These are phyloP conservation scores for Neurospora discreta DNA, from an alignment of 495 filamentous ascomycete species.

Conservation along the genomic window DNA sequence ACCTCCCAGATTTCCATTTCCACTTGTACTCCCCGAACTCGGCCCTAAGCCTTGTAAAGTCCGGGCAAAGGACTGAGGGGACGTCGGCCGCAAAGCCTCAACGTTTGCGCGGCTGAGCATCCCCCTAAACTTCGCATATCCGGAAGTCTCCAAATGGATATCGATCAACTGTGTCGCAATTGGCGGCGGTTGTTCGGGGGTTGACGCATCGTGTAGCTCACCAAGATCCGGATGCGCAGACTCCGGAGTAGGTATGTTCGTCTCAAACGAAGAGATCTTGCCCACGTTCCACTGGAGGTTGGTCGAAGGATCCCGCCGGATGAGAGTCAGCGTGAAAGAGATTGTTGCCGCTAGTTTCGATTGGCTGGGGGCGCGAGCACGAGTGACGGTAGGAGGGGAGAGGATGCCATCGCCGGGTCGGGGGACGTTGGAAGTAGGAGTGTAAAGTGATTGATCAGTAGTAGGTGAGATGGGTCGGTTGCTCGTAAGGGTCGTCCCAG, in stretches of 20 bases:
- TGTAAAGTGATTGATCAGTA: not conserved
- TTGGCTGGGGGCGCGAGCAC: constrained; percentile 3
- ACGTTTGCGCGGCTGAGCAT: constrained; percentile 28
- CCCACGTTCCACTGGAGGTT: constrained; percentile 86
- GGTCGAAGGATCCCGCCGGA: constrained; percentile 73
- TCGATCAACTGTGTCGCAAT: constrained; percentile 27
- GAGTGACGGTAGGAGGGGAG: constrained; percentile 11
- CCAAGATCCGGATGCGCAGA: constrained; percentile 17
- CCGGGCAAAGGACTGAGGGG: constrained; percentile 17
- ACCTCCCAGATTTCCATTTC: not conserved
- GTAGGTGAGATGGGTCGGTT: constrained; percentile 9
- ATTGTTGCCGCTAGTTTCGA: constrained; percentile 8
- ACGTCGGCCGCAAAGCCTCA: constrained; percentile 21
- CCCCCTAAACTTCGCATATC: constrained; percentile 38
- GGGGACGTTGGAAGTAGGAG: not conserved
- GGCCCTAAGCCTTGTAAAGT: constrained; percentile 4
- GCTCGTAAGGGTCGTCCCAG: not conserved
- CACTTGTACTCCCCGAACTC: not conserved
- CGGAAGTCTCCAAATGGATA: constrained; percentile 35
- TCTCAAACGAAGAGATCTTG: constrained; percentile 44
- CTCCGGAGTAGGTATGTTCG: constrained; percentile 26
- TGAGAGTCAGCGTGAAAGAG: constrained; percentile 63
- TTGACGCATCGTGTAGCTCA: constrained; percentile 33
- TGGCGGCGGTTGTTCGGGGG: constrained; percentile 25
- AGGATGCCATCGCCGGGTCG: not conserved